A percentile compares a stretch with the other conserved stretches of the same genome.
Conservation (phyloP, 768 basidiomycete genomes). For the Leucocoprinus birnbaumii region DNA sequence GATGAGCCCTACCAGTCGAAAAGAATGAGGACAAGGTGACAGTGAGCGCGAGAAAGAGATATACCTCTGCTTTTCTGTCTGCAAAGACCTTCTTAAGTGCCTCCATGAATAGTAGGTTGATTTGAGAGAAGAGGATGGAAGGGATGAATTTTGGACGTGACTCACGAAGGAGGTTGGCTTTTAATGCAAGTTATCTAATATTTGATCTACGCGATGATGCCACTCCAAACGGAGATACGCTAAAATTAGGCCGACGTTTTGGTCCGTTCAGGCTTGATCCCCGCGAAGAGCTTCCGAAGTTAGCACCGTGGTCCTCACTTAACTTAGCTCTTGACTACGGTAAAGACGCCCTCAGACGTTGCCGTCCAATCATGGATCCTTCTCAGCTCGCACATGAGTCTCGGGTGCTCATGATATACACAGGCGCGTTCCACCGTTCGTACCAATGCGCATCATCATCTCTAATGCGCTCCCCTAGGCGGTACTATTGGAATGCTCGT, state of each 20-base stretch:
- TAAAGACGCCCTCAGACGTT: too few relatives aligned
- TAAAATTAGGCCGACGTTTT: too few relatives aligned
- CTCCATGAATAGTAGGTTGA: conserved; percentile 48
- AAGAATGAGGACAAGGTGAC: not conserved
- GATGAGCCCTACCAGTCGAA: conserved; percentile 42
- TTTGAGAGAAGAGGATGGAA: conserved; percentile 11
- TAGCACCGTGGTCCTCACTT: not conserved
- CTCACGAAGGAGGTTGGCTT: conserved; percentile 17
- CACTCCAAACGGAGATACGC: not conserved
- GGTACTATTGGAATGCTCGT: conserved; percentile 91
- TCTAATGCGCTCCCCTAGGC: conserved; percentile 27
- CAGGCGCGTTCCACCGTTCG: conserved; percentile 35
- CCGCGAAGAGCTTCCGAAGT: conserved; percentile 4
- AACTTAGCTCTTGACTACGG: not conserved
- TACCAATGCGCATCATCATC: not conserved
- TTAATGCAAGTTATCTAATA: conserved; percentile 14
- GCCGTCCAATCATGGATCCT: conserved; percentile 47
- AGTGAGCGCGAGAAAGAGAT: not conserved
- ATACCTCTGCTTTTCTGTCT: conserved; percentile 56
- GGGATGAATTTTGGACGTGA: conserved; percentile 15
- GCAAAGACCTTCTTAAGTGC: conserved; percentile 68
- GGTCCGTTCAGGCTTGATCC: not conserved
- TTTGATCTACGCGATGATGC: not conserved
- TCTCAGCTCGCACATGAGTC: conserved; percentile 60
- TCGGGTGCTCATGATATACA: conserved; percentile 84